Conservation (phyloP, 2,329 filamentous ascomycete species). For the Gnomoniopsis smithogilvyi region DNA sequence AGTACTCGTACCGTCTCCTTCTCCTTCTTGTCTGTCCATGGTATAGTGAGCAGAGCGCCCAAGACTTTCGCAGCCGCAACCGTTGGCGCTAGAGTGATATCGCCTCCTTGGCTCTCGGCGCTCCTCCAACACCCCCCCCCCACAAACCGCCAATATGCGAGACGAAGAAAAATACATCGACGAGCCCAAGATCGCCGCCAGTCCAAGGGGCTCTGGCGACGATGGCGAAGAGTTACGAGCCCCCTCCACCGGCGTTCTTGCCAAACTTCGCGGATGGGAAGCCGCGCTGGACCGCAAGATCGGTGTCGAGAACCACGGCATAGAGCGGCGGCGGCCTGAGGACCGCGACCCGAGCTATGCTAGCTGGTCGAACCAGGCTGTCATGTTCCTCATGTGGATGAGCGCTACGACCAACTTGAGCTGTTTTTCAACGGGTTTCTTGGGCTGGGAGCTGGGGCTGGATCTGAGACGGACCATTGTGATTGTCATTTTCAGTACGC, state of each 20-base stretch:
- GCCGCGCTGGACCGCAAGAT: constrained; percentile 41
- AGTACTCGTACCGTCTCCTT: too few relatives aligned
- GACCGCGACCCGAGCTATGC: constrained; percentile 34
- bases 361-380: constrained; percentile 37
- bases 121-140: too few relatives aligned
- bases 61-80: too few relatives aligned
- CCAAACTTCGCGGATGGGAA: constrained; percentile 38
- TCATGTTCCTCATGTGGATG: constrained; percentile 52
- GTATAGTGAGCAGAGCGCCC: too few relatives aligned
- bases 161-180: constrained; percentile 13
- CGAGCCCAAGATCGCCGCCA: constrained; percentile 11
- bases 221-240: background rate
- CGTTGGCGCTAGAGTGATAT: background rate
- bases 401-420: constrained; percentile 48
- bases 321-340: constrained; percentile 42
- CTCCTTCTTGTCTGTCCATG: too few relatives aligned
- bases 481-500: constrained; percentile 42
- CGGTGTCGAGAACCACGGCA: constrained; percentile 46
- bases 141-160: constrained; percentile 3
- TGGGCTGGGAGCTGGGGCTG: constrained; percentile 47
- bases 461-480: constrained; percentile 40
- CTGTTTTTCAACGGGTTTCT: constrained; percentile 49
- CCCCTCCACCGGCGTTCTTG: constrained; percentile 28
- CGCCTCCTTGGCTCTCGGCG: background rate
- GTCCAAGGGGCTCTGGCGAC: constrained; percentile 1